Percentiles rank a stretch among this genome's conserved stretches.
phyloP scores from a whole-genome alignment of 805 yeast species.

The Cyberlindnera suaveolens region DNA sequence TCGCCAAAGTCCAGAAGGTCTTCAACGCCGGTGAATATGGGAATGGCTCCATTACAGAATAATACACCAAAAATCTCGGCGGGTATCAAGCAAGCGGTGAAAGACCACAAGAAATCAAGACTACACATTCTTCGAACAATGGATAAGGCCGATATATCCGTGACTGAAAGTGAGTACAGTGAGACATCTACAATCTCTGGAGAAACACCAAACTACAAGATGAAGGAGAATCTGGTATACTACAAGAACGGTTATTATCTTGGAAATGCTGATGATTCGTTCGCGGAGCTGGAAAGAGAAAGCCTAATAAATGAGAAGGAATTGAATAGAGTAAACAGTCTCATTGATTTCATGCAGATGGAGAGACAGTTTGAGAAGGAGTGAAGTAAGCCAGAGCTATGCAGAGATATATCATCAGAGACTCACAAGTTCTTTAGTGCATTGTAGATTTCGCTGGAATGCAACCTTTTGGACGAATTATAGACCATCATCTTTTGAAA shows the following conservation, averaged over 20 bases:
- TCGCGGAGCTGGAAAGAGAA: constrained; percentile 18
- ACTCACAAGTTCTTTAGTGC: background rate
- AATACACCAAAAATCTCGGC: constrained; percentile 20
- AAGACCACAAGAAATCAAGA: constrained; percentile 20
- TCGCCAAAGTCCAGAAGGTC: constrained; percentile 16
- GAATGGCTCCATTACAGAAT: background rate
- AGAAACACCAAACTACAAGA: constrained; percentile 23
- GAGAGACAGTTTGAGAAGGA: constrained; percentile 15
- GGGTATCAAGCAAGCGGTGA: constrained; percentile 23
- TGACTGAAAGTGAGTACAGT: constrained; percentile 22
- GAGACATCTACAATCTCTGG: constrained; percentile 22
- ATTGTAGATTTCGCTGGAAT: constrained; percentile 23
- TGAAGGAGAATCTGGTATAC: constrained; percentile 17
- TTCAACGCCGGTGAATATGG: background rate
- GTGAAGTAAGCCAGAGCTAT: background rate
- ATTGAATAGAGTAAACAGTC: constrained; percentile 13
- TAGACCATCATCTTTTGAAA: constrained; percentile 41
- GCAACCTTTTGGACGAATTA: constrained; percentile 28
- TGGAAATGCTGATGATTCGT: constrained; percentile 18
- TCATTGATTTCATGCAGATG: constrained; percentile 19
- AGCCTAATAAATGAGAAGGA: constrained; percentile 17
- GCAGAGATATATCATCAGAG: background rate
- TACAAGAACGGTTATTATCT: constrained; percentile 24
- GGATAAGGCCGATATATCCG: constrained; percentile 6
- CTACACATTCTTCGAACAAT: constrained; percentile 15